Conservation (phyloP, 2,329 filamentous ascomycete genomes). For the Aspergillus phoenicis region DNA sequence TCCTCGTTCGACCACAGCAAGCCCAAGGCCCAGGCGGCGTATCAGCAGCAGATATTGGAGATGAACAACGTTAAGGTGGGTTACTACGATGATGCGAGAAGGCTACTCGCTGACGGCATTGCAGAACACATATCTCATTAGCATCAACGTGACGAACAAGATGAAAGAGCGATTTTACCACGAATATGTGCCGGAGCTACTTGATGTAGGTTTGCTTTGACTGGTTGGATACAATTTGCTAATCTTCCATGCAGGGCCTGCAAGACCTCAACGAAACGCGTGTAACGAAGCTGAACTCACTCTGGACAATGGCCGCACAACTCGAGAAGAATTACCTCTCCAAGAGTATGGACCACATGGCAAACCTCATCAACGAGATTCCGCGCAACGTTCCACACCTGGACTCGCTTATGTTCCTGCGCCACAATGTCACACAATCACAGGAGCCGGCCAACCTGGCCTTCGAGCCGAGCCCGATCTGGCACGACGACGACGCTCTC, state of each 20-base stretch:
- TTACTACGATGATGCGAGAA: background rate
- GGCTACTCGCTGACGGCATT: slow-evolving; percentile 26
- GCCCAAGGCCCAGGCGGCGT: slow-evolving; percentile 84
- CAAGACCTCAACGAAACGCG: slow-evolving; percentile 93
- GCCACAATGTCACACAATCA: slow-evolving; percentile 82
- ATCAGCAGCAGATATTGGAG: slow-evolving; percentile 87
- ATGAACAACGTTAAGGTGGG: slow-evolving; percentile 87
- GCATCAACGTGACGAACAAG: slow-evolving; percentile 95
- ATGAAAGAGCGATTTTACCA: slow-evolving; percentile 97
- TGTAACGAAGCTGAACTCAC: slow-evolving; percentile 76
- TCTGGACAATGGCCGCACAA: slow-evolving; percentile 80
- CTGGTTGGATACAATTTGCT: slow-evolving; percentile 5
- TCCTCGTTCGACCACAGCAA: slow-evolving; percentile 85
- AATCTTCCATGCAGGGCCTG: slow-evolving; percentile 54
- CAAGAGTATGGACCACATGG: slow-evolving; percentile 71
- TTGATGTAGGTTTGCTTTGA: slow-evolving; percentile 66
- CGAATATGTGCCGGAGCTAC: slow-evolving; percentile 89
- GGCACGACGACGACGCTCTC: slow-evolving; percentile 91
- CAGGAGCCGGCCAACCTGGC: slow-evolving; percentile 80
- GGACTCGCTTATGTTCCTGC: slow-evolving; percentile 97
- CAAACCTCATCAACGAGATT: slow-evolving; percentile 77
- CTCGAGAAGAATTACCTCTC: slow-evolving; percentile 80
- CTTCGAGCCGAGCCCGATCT: slow-evolving; percentile 94
- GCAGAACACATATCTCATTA: slow-evolving; percentile 90
- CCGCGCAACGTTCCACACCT: slow-evolving; percentile 82